These are phyloP conservation scores for Colletotrichum scovillei DNA, from an alignment of 2,329 filamentous ascomycete genomes.

Conservation along the genomic window DNA sequence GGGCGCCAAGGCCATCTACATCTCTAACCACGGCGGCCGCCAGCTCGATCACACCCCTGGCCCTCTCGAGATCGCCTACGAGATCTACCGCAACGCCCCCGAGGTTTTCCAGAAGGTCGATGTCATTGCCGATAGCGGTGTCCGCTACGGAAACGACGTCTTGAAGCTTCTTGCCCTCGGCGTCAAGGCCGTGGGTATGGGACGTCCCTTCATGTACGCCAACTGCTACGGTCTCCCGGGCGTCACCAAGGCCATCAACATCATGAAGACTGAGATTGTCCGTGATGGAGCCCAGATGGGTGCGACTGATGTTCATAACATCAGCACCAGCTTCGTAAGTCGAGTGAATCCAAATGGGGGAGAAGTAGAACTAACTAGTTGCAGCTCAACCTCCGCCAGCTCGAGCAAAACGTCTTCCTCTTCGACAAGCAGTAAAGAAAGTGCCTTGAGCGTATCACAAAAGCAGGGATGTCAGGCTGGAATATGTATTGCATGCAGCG, in stretches of 20 bases:
- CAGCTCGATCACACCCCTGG: slow-evolving; percentile 52
- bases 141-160: slow-evolving; percentile 51
- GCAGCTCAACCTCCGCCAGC: slow-evolving; percentile 31
- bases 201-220: slow-evolving; percentile 60
- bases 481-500: slow-evolving; percentile 1
- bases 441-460: not conserved
- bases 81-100: slow-evolving; percentile 49
- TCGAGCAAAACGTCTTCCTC: slow-evolving; percentile 30
- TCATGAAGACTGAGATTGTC: slow-evolving; percentile 60
- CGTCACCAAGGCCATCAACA: slow-evolving; percentile 56
- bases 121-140: slow-evolving; percentile 51
- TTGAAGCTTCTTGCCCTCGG: slow-evolving; percentile 53
- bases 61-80: slow-evolving; percentile 45
- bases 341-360: no score
- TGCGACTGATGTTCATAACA: slow-evolving; percentile 43
- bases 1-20: slow-evolving; percentile 49
- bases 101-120: slow-evolving; percentile 49
- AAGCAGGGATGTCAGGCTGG: not conserved
- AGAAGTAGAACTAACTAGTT: not conserved
- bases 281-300: slow-evolving; percentile 49
- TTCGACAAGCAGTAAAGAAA: slow-evolving; percentile 12
- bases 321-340: slow-evolving; percentile 33
- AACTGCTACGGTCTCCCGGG: slow-evolving; percentile 61
- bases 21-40: slow-evolving; percentile 55
- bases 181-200: slow-evolving; percentile 54